Evolutionary conservation across 495 filamentous ascomycete genomes (phyloP).

Genomic region (Penicillium argentinense): DNA sequence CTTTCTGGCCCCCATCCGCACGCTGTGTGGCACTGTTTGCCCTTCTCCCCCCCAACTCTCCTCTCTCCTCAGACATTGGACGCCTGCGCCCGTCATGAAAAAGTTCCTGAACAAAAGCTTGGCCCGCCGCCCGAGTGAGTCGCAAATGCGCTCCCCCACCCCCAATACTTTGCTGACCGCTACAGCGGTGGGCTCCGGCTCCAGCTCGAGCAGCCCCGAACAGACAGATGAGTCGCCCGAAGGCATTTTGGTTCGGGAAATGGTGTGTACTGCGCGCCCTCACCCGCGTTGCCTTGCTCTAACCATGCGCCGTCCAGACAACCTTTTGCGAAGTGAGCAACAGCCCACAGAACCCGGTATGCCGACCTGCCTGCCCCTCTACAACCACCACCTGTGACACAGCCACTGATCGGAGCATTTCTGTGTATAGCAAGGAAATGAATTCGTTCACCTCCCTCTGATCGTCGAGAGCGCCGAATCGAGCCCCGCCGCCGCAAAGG

Average conservation of each 20-base stretch:
- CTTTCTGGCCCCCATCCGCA: too few species aligned
- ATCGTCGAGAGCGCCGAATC: slow-evolving; percentile 97
- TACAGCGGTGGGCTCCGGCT: neutral
- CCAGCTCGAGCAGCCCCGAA: neutral
- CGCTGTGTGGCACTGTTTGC: too few species aligned
- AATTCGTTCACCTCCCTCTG: slow-evolving; percentile 87
- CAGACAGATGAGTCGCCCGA: slow-evolving; percentile 8
- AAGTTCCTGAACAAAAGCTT: slow-evolving; percentile 37
- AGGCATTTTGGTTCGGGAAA: slow-evolving; percentile 2
- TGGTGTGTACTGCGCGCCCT: slow-evolving; percentile 1
- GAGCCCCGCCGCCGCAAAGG: slow-evolving; percentile 77
- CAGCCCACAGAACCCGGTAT: slow-evolving; percentile 60
- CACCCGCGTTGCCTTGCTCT: neutral
- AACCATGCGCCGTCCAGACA: slow-evolving; percentile 36
- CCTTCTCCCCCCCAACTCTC: neutral
- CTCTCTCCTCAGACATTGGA: neutral
- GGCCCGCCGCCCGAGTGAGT: slow-evolving; percentile 27
- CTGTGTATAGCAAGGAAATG: slow-evolving; percentile 60
- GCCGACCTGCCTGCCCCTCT: slow-evolving; percentile 11
- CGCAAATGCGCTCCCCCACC: neutral
- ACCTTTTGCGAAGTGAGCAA: slow-evolving; percentile 79
- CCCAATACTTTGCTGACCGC: slow-evolving; percentile 2
- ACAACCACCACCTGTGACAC: neutral
- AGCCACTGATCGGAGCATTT: slow-evolving; percentile 4
- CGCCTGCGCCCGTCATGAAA: slow-evolving; percentile 32